Base-by-base conservation (phyloP, 345 rosid species). In the Combretum micranthum region DNA sequence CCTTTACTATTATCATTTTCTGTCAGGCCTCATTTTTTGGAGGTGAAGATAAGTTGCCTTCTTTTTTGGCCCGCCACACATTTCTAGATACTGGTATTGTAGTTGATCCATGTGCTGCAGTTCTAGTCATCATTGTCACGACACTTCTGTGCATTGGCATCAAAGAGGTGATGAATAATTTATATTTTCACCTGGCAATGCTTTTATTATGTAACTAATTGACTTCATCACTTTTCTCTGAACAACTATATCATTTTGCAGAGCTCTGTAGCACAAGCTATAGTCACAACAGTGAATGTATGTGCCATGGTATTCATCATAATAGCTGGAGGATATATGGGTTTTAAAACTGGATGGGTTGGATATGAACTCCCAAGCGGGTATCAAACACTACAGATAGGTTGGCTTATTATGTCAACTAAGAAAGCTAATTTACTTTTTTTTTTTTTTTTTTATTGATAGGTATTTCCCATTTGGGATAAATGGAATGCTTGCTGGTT, bases 401-500 rank as follows among this genome's bases (percentile, higher is more conserved):
- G 19, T 26, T 50, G 17, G 7, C 16, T 13, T 22, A 16, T 37
- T 53, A 50, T 59, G 56, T 60, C 22, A 46, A 56, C 55, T 42
- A 53, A 56, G 20, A 16, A 26, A n/a, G 16, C n/a, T 37, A 25
- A 42, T 42, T 47, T 1, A 63, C 43, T 45, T 20, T 58, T 57
- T 42, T 20, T 26, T 17, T 49, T 58, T 56, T 44, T 46, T 53
- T 26, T 26, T 25, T 25, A 0, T 3, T 32, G 39, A 53, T 63
- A 93, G 99, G 70, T 85, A 79, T 59, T 89, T 93, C 54, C 86
- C 99, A 55, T 93, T 85, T 56, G 99, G 99, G 52, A 86, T 85
- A 25, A 86, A 89, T 68, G 99, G 97, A 42, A 85, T 93, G 96
- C 90, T 93, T 75, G 97, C 99, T 32, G 99, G 97, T 22, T 77